Evolutionary conservation across 192 early-diverging fungal species (phyloP), one percentile per base, ranked within the genome.

Genomic region (Glomus cerebriforme): DNA sequence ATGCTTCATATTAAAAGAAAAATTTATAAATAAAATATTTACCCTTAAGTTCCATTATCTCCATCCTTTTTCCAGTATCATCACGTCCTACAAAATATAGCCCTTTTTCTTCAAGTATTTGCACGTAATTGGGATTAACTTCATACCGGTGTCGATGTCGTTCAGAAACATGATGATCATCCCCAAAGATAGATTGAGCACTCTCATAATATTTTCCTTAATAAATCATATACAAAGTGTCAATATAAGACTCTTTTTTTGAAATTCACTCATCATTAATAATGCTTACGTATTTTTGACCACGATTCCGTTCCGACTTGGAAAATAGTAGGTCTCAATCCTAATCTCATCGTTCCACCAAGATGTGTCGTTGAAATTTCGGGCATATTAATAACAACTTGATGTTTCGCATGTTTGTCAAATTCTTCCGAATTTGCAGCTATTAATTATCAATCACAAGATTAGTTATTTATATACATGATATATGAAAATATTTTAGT

Each of bases 111-210:
- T 98, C 97, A 31, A 99, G 83, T 60, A 86, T 83, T 17, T 82
- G 63, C 15, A 97, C 93, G 75, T 88, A 87, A 63, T 91, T 88
- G 13, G 97, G 97, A 86, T 99, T 99, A 70, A 99, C 94, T 88
- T 99, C 98, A 85, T 99, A 99, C 32, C 98, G 92, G 80, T 99
- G 98, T 81, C 98, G 93, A 79, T 99, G 96, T 79, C 98, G 93
- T 88, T 99, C 97, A n/a, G 22, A 13, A 26, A 78, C 43, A 86
- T 73, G 75, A 74, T 65, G 88, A 85, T 79, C 95, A 92, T 19
- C 94, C 69, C 19, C 13, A 12, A 27, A 32, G 24, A 17, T 81
- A 29, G 19, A n/a, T 27, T 59, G 5, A 2, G 31, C 22, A 34
- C 8, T 45, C 17, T 74, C 73, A 35, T 60, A 74, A 22, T 1